Evolutionary conservation across 2,329 filamentous ascomycete species (phyloP).

Genomic region (Davidsoniella virescens): DNA sequence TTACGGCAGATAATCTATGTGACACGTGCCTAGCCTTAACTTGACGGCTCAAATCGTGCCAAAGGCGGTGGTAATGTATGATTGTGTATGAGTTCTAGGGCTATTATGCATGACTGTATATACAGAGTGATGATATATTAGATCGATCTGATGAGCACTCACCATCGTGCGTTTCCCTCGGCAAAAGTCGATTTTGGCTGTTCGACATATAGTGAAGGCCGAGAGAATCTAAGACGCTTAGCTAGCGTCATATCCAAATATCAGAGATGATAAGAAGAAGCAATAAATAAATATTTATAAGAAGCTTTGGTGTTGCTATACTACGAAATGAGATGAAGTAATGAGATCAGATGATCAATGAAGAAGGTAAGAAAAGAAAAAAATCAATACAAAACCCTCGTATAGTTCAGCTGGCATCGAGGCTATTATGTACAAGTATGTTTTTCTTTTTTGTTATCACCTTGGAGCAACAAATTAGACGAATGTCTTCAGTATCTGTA

Average conservation of each 20-base stretch:
- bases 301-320: not conserved
- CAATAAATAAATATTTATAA: not conserved
- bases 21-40: too few species aligned
- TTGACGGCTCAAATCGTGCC: too few species aligned
- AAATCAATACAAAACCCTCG: not conserved
- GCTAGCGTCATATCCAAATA: too few species aligned
- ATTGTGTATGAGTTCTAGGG: not conserved
- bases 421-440: too few species aligned
- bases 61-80: too few species aligned
- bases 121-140: not conserved
- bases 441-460: too few species aligned
- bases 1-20: too few species aligned
- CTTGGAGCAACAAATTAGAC: too few species aligned
- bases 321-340: not conserved
- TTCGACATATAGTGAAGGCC: conserved; percentile 2
- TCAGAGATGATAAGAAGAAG: not conserved
- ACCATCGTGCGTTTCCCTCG: conserved; percentile 5
- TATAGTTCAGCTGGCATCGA: not conserved
- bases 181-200: conserved; percentile 7
- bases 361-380: not conserved
- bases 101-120: not conserved
- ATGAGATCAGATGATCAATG: not conserved
- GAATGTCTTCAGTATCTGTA: too few species aligned
- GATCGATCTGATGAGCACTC: not conserved
- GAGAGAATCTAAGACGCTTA: not conserved